Conservation (phyloP, 352 stramenopile genomes). For the Globisporangium abappressorium region DNA sequence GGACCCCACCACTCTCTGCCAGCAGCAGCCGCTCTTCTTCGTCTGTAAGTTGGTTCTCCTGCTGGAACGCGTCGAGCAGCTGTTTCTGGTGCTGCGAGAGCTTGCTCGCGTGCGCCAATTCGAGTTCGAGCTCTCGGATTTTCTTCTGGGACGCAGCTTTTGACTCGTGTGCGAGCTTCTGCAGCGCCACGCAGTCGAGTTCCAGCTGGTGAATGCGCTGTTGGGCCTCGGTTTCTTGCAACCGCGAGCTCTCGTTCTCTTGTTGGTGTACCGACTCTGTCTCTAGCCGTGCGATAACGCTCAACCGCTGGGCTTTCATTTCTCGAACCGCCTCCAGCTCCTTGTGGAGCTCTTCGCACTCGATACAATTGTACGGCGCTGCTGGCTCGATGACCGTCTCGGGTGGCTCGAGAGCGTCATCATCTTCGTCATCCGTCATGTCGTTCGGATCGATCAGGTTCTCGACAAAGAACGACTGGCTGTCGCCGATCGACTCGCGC, state of each 20-base stretch:
- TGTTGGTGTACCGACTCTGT: neutral
- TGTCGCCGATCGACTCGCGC: conserved; percentile 16
- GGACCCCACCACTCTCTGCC: conserved; percentile 3
- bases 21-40: conserved; percentile 12
- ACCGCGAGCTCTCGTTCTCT: neutral
- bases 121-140: neutral
- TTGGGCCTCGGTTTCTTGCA: conserved; percentile 14
- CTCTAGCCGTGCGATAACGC: neutral
- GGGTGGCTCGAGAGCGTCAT: conserved; percentile 8
- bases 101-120: conserved; percentile 9
- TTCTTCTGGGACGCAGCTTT: conserved; percentile 5
- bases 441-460: conserved; percentile 16
- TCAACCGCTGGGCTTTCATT: neutral
- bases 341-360: conserved; percentile 6
- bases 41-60: conserved; percentile 1
- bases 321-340: neutral
- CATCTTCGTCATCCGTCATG: conserved; percentile 24
- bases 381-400: conserved; percentile 3
- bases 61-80: neutral
- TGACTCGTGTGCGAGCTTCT: conserved; percentile 4
- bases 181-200: conserved; percentile 8
- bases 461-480: conserved; percentile 19
- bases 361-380: neutral
- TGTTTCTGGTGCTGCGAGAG: conserved; percentile 5
- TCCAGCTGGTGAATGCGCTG: conserved; percentile 39